Evolutionary conservation across 2,329 filamentous ascomycete genomes (phyloP).

Genomic region (Cryphonectria radicalis): DNA sequence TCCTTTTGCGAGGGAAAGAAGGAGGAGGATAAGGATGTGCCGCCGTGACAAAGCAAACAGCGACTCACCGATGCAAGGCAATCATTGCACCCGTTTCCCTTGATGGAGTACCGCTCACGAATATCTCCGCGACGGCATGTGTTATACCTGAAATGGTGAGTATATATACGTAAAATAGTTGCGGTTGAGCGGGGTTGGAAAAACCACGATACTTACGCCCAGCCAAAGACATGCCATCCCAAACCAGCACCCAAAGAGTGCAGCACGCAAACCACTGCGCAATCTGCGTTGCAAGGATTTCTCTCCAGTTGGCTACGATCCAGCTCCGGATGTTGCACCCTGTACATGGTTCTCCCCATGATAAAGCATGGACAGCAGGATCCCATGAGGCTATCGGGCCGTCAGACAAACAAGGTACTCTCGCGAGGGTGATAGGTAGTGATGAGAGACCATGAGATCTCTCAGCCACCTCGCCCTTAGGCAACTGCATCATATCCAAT

Average conservation of each 20-base stretch:
- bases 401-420: neutral
- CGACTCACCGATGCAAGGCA: slow-evolving; percentile 20
- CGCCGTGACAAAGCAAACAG: neutral
- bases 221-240: slow-evolving; percentile 13
- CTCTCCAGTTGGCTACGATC: slow-evolving; percentile 16
- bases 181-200: neutral
- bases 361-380: slow-evolving; percentile 24
- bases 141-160: slow-evolving; percentile 14
- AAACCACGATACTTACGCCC: slow-evolving; percentile 10
- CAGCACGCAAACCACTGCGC: slow-evolving; percentile 18
- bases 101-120: slow-evolving; percentile 14
- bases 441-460: neutral
- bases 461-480: neutral
- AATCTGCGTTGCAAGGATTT: slow-evolving; percentile 24
- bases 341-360: slow-evolving; percentile 20
- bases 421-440: too few species aligned
- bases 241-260: slow-evolving; percentile 17
- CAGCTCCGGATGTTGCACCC: slow-evolving; percentile 20
- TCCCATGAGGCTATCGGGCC: slow-evolving; percentile 15
- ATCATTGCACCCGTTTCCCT: slow-evolving; percentile 19
- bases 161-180: neutral
- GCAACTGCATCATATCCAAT: neutral
- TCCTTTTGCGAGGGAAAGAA: neutral
- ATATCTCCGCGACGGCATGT: slow-evolving; percentile 22
- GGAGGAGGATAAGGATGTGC: neutral